Evolutionary conservation across 139 green algal genomes (phyloP), one percentile per base, ranked within the genome.

Genomic region (Astrephomene gubernaculifera): DNA sequence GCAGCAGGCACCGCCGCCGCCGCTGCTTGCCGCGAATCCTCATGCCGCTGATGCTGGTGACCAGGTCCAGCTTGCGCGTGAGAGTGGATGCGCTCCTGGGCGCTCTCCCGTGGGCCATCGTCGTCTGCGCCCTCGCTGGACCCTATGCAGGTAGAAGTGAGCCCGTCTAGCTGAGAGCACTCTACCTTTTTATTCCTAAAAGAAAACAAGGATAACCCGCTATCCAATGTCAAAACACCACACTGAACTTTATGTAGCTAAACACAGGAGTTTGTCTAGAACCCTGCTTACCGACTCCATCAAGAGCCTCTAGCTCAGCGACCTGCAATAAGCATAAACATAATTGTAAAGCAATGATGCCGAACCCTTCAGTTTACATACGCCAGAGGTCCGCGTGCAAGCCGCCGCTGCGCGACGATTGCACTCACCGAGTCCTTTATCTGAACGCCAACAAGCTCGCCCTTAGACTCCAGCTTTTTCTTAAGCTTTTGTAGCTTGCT

Each of bases 371-470:
- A 60, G 52, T 21, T 27, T 60, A 60, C 52, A 17, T 17, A 27
- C 17, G 21, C 52, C 17, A 17, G 17, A 60, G 17, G 52, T 17
- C 60, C 21, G 19, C 60, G 21, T n/a, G 60, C 60, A 9, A 17
- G 57, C 57, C 57, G 57, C 57, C 57, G 14, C 22, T n/a, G 22
- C 14, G 38, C 68, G 68, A 75, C 45, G 44, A 25, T 80, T 65
- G 71, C n/a, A 44, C 78, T 74, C 7, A 84, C 78, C 63, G 78
- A 84, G 63, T 84, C 78, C 44, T 65, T 74, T 0, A 74, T 44
- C 5, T 38, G n/a, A n/a, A 35, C 7, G 43, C 78, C 31, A 2
- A 43, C 9, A 12, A 84, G 44, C 17, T 65, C 21, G 6, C 78
- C 78, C 25, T 75, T 43, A 14, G 61, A 43, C 61, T 65, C 78